These are phyloP conservation scores for Platanthera guangdongensis DNA, from an alignment of 106 monocot species.

Conservation along the genomic window DNA sequence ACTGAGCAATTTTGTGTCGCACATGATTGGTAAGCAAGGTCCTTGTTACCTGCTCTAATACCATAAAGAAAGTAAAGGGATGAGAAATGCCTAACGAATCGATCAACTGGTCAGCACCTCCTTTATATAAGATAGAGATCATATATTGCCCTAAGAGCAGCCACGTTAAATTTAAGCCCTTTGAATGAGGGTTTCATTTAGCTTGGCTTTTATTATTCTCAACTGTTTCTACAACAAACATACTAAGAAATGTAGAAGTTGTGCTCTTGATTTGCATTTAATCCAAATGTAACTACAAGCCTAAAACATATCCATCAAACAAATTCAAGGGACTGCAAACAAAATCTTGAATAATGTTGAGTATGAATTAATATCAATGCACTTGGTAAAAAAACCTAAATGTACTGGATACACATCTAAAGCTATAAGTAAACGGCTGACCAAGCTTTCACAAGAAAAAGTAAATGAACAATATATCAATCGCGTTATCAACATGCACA, in stretches of 20 bases:
- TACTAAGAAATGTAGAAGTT: not conserved
- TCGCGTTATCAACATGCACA: not conserved
- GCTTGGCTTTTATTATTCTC: too few species aligned
- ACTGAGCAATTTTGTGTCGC: too few species aligned
- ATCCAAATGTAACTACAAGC: not conserved
- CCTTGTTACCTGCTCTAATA: too few species aligned
- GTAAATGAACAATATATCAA: not conserved
- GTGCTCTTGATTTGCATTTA: not conserved
- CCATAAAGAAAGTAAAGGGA: too few species aligned
- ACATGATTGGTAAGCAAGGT: too few species aligned
- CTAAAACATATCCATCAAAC: not conserved
- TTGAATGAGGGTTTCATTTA: too few species aligned
- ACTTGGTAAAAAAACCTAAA: not conserved
- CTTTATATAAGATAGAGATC: too few species aligned
- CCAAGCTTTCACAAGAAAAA: not conserved
- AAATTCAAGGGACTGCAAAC: not conserved
- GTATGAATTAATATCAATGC: not conserved
- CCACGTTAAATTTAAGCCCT: too few species aligned
- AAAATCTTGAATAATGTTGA: not conserved
- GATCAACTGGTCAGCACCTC: too few species aligned
- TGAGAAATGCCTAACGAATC: too few species aligned
- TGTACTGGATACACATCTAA: not conserved
- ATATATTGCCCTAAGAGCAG: too few species aligned
- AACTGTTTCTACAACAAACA: not conserved
- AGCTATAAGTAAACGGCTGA: not conserved